These are phyloP conservation scores for Cryptococcus floricola DNA, from an alignment of 1,284 basidiomycete species.

Conservation along the genomic window DNA sequence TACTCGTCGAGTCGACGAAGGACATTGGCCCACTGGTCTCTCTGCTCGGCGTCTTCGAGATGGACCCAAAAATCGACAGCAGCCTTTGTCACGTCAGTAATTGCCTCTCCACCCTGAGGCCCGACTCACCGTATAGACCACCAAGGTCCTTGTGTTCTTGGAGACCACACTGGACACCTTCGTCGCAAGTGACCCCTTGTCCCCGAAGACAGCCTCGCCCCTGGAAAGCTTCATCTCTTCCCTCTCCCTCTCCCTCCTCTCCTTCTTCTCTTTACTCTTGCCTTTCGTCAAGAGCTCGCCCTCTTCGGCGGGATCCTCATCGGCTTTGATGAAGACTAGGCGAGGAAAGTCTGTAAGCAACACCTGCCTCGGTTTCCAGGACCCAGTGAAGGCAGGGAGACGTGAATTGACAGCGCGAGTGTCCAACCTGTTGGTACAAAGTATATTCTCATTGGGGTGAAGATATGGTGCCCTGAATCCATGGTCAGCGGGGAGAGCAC, in stretches of 20 bases:
- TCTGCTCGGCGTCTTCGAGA: too few species aligned
- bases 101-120: too few species aligned
- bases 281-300: neutral
- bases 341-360: conserved; percentile 55
- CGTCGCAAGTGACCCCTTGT: neutral
- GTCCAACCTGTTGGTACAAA: conserved; percentile 12
- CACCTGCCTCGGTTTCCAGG: conserved; percentile 38
- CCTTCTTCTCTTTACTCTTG: too few species aligned
- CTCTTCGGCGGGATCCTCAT: conserved; percentile 8
- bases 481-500: too few species aligned
- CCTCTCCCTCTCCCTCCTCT: too few species aligned
- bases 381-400: conserved; percentile 45
- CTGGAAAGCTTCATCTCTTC: neutral
- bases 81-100: too few species aligned
- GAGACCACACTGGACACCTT: too few species aligned
- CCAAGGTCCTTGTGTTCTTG: too few species aligned
- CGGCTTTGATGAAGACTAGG: conserved; percentile 54
- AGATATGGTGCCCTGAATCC: conserved; percentile 31
- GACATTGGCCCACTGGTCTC: too few species aligned
- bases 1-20: too few species aligned
- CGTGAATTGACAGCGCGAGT: conserved; percentile 14
- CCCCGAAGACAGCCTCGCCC: neutral
- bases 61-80: too few species aligned
- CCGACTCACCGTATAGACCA: too few species aligned
- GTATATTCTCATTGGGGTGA: conserved; percentile 45